A percentile compares a stretch with the other conserved stretches of the same genome.
Conservation (phyloP, 345 rosid species). For the Citrus maxima region DNA sequence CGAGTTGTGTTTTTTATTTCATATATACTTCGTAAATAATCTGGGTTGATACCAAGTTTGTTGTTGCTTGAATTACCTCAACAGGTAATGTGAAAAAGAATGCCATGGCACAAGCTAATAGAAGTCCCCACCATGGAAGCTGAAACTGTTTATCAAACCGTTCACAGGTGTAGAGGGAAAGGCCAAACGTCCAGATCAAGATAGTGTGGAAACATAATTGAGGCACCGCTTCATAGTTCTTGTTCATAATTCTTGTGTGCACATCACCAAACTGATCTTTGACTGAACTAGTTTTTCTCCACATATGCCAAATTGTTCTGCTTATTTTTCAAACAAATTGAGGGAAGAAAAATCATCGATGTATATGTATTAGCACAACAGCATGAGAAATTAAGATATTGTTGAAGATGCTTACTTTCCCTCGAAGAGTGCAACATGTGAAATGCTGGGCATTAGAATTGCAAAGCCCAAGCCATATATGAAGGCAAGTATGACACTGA, state of each 20-base stretch:
- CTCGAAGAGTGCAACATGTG: slow-evolving; percentile 68
- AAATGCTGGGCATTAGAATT: slow-evolving; percentile 41
- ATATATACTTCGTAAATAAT: not conserved
- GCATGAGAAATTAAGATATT: not conserved
- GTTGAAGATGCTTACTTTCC: slow-evolving; percentile 49
- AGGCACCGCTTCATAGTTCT: slow-evolving; percentile 43
- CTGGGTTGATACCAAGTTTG: slow-evolving; percentile 34
- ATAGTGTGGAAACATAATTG: slow-evolving; percentile 45
- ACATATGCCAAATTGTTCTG: slow-evolving; percentile 41
- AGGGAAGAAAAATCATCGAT: not conserved
- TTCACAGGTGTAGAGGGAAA: slow-evolving; percentile 37
- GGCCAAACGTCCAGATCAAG: slow-evolving; percentile 20
- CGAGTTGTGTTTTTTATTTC: too few relatives aligned
- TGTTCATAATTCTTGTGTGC: slow-evolving; percentile 75
- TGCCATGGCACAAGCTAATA: slow-evolving; percentile 34
- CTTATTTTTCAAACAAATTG: not conserved
- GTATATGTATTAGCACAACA: too few relatives aligned
- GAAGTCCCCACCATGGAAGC: too few relatives aligned
- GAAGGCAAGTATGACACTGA: slow-evolving; percentile 59
- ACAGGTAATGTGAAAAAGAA: slow-evolving; percentile 43
- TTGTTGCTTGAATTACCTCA: slow-evolving; percentile 54
- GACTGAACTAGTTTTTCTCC: slow-evolving; percentile 23
- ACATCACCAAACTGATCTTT: slow-evolving; percentile 43
- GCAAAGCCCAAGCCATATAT: slow-evolving; percentile 65
- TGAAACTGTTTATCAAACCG: slow-evolving; percentile 12